These are phyloP conservation scores for Vitrella brassicaformis DNA, from an alignment of 73 alveolate species.

Conservation along the genomic window DNA sequence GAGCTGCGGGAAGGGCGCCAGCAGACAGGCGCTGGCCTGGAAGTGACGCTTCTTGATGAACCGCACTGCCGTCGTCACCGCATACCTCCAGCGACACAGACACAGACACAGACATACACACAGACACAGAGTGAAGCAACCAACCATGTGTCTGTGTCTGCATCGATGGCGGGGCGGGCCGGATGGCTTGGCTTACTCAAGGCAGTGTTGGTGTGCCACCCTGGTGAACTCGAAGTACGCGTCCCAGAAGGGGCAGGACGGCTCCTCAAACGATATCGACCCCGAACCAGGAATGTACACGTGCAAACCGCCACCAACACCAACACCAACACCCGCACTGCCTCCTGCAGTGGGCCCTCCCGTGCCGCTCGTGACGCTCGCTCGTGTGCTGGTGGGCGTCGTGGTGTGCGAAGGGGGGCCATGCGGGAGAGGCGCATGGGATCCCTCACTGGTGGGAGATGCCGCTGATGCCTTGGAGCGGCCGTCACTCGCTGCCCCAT, in stretches of 20 bases:
- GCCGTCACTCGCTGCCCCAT: too few species aligned
- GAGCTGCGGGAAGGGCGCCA: background rate
- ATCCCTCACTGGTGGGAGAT: too few species aligned
- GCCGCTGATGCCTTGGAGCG: too few species aligned
- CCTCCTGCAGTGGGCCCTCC: background rate
- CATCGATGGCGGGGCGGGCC: too few species aligned
- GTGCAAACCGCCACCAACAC: background rate
- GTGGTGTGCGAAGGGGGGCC: too few species aligned
- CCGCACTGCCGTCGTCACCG: background rate
- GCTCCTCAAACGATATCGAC: background rate
- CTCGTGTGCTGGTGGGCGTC: too few species aligned
- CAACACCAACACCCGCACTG: background rate
- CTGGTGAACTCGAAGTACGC: constrained; percentile 34
- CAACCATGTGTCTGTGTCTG: background rate
- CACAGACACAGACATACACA: background rate
- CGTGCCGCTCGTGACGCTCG: too few species aligned
- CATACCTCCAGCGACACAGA: background rate
- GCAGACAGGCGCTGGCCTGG: constrained; percentile 13
- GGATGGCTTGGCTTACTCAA: background rate
- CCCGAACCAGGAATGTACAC: background rate
- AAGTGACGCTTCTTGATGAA: constrained; percentile 7
- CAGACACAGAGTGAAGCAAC: background rate
- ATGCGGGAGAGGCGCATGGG: too few species aligned
- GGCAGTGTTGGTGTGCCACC: constrained; percentile 25
- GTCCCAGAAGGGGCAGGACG: constrained; percentile 29